These are phyloP conservation scores for Saprolegnia parasitica DNA, from an alignment of 352 stramenopile species.

Conservation along the genomic window DNA sequence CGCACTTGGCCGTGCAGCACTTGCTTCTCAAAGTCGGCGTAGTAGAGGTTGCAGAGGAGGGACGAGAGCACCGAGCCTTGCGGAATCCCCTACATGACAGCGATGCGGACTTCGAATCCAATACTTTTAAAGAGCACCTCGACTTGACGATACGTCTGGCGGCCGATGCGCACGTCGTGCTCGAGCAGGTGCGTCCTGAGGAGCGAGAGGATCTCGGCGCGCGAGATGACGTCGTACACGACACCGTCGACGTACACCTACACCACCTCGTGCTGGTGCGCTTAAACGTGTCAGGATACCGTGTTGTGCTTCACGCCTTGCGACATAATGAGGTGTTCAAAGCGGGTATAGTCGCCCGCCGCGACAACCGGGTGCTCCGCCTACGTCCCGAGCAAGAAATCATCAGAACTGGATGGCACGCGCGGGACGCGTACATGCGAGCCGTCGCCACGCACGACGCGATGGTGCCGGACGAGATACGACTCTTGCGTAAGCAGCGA, in stretches of 20 bases:
- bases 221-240: conserved; percentile 67
- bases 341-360: conserved; percentile 48
- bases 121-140: conserved; percentile 4
- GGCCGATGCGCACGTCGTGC: conserved; percentile 55
- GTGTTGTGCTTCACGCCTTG: conserved; percentile 34
- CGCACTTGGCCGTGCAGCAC: conserved; percentile 44
- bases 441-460: conserved; percentile 41
- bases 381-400: conserved; percentile 49
- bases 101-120: neutral
- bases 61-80: conserved; percentile 82
- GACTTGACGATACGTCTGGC: conserved; percentile 47
- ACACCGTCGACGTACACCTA: conserved; percentile 66
- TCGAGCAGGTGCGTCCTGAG: conserved; percentile 59
- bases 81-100: conserved; percentile 48
- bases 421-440: conserved; percentile 2
- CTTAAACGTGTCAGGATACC: conserved; percentile 36
- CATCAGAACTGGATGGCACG: no score
- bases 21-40: conserved; percentile 64
- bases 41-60: conserved; percentile 77
- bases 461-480: conserved; percentile 72
- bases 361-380: conserved; percentile 50
- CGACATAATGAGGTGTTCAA: conserved; percentile 43
- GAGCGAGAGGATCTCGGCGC: conserved; percentile 43
- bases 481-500: conserved; percentile 58
- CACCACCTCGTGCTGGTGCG: neutral